A percentile compares a stretch with the other conserved stretches of the same genome.
These are phyloP conservation scores for Alopecurus myosuroides DNA, from an alignment of 176 grass and related monocot genomes.

Conservation along the genomic window DNA sequence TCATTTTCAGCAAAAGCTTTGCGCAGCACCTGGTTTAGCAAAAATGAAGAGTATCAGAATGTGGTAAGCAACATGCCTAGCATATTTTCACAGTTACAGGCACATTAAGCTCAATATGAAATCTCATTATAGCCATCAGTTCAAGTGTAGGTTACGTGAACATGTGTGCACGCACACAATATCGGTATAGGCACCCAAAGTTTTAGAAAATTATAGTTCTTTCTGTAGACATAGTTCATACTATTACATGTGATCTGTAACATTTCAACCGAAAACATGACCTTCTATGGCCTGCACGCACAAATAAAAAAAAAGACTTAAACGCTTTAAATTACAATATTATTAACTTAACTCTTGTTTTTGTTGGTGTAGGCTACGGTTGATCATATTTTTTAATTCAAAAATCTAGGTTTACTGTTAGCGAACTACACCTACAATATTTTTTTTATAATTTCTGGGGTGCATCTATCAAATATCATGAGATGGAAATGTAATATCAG, in stretches of 20 bases:
- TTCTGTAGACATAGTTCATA: neutral
- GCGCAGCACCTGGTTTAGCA: slow-evolving; percentile 61
- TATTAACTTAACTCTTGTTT: neutral
- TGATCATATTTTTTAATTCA: neutral
- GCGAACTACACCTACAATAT: neutral
- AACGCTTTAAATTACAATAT: neutral
- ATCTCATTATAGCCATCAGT: slow-evolving; percentile 6
- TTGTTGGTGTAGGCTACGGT: neutral
- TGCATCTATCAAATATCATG: neutral
- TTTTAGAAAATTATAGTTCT: neutral
- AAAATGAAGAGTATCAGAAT: slow-evolving; percentile 17
- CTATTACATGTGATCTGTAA: neutral
- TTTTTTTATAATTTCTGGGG: neutral
- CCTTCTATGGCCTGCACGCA: neutral
- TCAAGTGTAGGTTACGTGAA: neutral
- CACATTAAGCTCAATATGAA: neutral
- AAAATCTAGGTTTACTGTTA: neutral
- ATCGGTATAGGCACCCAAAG: neutral
- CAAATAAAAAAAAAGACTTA: neutral
- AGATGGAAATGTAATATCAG: neutral
- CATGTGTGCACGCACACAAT: neutral
- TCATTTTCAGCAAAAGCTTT: slow-evolving; percentile 76
- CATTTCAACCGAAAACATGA: neutral
- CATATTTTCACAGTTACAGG: neutral
- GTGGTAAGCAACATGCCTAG: neutral